Percentiles rank a stretch among this genome's conserved stretches.
phyloP scores from a whole-genome alignment of 352 stramenopile genomes.

The Lagenidium giganteum region DNA sequence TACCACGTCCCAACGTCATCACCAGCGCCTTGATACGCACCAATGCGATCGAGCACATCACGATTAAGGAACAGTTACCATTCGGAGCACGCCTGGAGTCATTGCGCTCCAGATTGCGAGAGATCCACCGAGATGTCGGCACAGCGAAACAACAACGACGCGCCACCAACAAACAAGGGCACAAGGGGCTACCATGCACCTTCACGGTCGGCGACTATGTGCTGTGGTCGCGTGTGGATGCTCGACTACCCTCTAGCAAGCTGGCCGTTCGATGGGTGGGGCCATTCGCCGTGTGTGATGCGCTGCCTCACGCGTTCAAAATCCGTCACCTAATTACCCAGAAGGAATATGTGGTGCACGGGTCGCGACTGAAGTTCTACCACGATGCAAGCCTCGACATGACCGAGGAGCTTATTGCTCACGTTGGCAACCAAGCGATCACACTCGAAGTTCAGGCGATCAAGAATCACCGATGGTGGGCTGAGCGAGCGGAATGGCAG shows the following conservation, averaged over 20 bases:
- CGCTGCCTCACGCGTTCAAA: conserved; percentile 9
- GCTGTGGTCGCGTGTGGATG: conserved; percentile 12
- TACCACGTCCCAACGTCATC: neutral
- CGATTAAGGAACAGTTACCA: neutral
- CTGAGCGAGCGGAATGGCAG: conserved; percentile 7
- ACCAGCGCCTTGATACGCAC: neutral
- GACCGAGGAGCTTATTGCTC: conserved; percentile 10
- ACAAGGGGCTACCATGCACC: conserved; percentile 8
- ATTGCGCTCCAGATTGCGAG: conserved; percentile 4
- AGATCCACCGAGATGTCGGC: conserved; percentile 5
- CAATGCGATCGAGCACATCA: no score
- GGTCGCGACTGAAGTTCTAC: conserved; percentile 12
- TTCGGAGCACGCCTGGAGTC: neutral
- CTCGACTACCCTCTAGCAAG: conserved; percentile 8
- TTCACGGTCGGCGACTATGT: conserved; percentile 13
- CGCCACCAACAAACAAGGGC: neutral
- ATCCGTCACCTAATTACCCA: conserved; percentile 11
- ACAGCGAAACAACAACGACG: conserved; percentile 1
- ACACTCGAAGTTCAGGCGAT: conserved; percentile 5
- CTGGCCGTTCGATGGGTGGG: conserved; percentile 10
- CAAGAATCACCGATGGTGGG: neutral
- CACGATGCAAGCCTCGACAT: conserved; percentile 7
- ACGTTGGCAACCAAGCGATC: conserved; percentile 11
- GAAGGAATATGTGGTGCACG: conserved; percentile 11
- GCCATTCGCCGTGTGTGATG: conserved; percentile 11